Base-by-base conservation (phyloP, 352 stramenopile genomes). In the Phytopythium boreale region DNA sequence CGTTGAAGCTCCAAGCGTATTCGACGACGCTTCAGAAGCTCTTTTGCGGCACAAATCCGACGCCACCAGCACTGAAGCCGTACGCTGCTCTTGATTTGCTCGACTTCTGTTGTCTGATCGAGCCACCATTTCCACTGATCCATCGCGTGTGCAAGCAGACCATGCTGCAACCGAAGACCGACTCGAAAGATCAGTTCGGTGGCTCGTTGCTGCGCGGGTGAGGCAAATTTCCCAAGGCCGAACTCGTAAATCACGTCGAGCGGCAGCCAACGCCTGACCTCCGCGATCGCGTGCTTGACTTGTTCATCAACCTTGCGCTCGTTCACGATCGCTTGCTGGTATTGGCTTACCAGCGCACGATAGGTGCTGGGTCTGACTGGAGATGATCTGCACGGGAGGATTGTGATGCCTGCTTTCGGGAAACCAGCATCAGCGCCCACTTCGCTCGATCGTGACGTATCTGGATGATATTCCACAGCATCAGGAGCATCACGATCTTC, bases 201-300 rank as follows among this genome's bases (percentile, higher is more conserved):
- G 9, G 83, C 83, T 43, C 76, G 73, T 46, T 92, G 80, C 22
- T 92, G 83, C 4, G 77, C 83, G 17, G 74, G 74, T 1, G 83
- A 92, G 6, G 83, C 79, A 64, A 88, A 89, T 56, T 79, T 75
- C 1, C 80, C 83, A 0, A 84, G 56, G 0, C 83, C 83, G 57
- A 80, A 77, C 19, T 71, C 72, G 39, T 92, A 90, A 57, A 92
- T 79, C 19, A 87, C 69, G 26, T 92, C 83, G 10, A 92, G 74
- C 9, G 83, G 80, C 7, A 92, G 66, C 66, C 71, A 87, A 39
- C 80, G 72, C 41, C 73, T 79, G 56, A 92, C 79, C 27, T 88
- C 80, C 4, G 63, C 27, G 15, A 89, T 71, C 2, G 75, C 77
- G 51, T 79, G 63, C 7, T 80, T 72, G 2, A 88, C 70, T 15